Base-by-base conservation (phyloP, 2,329 filamentous ascomycete genomes). In the Fusarium solani-melongenae region DNA sequence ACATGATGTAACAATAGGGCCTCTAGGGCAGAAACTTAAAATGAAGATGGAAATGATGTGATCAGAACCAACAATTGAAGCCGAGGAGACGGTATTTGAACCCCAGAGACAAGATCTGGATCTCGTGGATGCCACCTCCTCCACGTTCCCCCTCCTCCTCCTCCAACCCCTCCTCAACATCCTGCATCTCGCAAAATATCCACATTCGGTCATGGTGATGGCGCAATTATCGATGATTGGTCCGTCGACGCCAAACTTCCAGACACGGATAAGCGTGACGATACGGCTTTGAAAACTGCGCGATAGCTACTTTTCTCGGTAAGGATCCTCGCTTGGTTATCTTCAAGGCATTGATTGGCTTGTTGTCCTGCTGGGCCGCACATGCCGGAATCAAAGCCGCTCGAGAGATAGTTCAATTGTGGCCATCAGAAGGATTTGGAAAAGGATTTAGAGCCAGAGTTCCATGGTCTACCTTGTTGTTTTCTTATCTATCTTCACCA, bases 261-360 rank as follows among this genome's bases (percentile, higher is more conserved):
- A 1, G 6, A 60, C 60, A 2, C 12, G 57, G 66, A 24, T 56
- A 66, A 53, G 57, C 62, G 61, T n/a, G 14, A 6, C 27, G 61
- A 51, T 64, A 51, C 6, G 7, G 14, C 15, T 56, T 5, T 33
- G 20, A 34, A 34, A 38, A 41, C 38, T 36, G 29, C 44, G n/a
- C 44, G 57, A 62, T 57, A 38, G 34, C n/a, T 24, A 17, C 15
- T 58, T 2, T 62, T n/a, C 49, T 46, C 12, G 70, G 70, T 5
- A 70, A 65, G 5, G 57, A 73, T 83, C 56, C 74, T 81, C 41
- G 46, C 17, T 29, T 51, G 46, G 46, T 51, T 51, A 51, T 51
- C 46, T 51, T n/a, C 24, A n/a, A 3, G 46, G 36, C 9, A 41
- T 41, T 22, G 39, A 20, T 22, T 41, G n/a, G 10, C 46, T 27